These are phyloP conservation scores for Collariella sp. DNA, from an alignment of 495 filamentous ascomycete species.

Conservation along the genomic window DNA sequence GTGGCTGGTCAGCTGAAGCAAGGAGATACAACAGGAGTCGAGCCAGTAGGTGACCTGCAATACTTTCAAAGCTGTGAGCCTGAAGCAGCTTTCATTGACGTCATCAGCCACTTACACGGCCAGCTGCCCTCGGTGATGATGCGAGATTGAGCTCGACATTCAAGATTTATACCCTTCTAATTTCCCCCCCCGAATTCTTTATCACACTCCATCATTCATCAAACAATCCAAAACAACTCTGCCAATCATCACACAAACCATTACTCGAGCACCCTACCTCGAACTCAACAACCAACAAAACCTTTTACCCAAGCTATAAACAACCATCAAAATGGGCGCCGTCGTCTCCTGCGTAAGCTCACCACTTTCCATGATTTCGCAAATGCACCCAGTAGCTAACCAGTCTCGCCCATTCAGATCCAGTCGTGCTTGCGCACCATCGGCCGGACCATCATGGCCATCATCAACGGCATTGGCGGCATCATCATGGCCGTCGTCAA, in stretches of 20 bases:
- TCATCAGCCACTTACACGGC: constrained; percentile 2
- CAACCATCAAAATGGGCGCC: constrained; percentile 63
- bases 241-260: constrained; percentile 4
- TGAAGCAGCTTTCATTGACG: background rate
- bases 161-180: background rate
- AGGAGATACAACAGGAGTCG: background rate
- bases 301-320: constrained; percentile 3
- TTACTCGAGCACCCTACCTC: background rate
- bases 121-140: background rate
- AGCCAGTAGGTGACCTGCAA: background rate
- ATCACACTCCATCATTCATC: background rate
- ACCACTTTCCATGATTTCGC: background rate
- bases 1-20: background rate
- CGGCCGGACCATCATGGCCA: constrained; percentile 71
- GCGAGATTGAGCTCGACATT: background rate
- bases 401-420: constrained; percentile 48
- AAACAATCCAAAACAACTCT: background rate
- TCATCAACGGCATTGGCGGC: constrained; percentile 63
- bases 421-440: constrained; percentile 70
- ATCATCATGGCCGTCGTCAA: constrained; percentile 75
- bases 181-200: background rate
- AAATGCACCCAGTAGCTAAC: background rate
- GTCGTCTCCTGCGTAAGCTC: constrained; percentile 87
- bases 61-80: background rate
- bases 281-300: background rate